These are phyloP conservation scores for Colletotrichum sublineola DNA, from an alignment of 2,329 filamentous ascomycete genomes.

Conservation along the genomic window DNA sequence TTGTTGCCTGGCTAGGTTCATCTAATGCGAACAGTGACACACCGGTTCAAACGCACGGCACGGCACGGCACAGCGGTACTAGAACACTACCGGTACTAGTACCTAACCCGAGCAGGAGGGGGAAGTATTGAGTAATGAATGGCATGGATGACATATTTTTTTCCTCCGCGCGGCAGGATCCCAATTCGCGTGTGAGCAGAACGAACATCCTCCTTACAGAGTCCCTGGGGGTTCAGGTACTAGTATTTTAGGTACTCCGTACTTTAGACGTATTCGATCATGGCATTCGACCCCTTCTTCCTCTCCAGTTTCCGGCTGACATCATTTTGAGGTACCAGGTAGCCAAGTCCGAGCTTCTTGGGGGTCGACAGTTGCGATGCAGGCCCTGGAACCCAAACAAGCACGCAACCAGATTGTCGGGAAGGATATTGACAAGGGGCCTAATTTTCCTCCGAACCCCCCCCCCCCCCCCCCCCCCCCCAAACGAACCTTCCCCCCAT, in stretches of 20 bases:
- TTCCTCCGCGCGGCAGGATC: too few species aligned
- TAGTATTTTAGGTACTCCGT: too few species aligned
- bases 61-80: background rate
- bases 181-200: too few species aligned
- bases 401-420: conserved; percentile 32
- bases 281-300: too few species aligned
- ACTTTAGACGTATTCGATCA: too few species aligned
- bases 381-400: conserved; percentile 4
- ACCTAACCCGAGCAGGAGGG: background rate
- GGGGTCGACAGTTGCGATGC: background rate
- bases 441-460: background rate
- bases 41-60: background rate
- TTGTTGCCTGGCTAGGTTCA: conserved; percentile 29
- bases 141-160: too few species aligned
- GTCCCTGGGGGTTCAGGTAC: too few species aligned
- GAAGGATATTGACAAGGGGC: conserved; percentile 20
- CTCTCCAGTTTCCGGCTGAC: background rate
- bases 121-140: too few species aligned
- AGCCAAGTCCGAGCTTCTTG: conserved; percentile 2
- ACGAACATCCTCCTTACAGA: too few species aligned
- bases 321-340: background rate
- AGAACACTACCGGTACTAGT: too few species aligned
- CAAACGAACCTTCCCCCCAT: background rate
- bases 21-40: conserved; percentile 30
- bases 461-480: background rate